Evolutionary conservation across 495 filamentous ascomycete genomes (phyloP), one percentile per base, ranked within the genome.

Genomic region (Glonium stellatum): DNA sequence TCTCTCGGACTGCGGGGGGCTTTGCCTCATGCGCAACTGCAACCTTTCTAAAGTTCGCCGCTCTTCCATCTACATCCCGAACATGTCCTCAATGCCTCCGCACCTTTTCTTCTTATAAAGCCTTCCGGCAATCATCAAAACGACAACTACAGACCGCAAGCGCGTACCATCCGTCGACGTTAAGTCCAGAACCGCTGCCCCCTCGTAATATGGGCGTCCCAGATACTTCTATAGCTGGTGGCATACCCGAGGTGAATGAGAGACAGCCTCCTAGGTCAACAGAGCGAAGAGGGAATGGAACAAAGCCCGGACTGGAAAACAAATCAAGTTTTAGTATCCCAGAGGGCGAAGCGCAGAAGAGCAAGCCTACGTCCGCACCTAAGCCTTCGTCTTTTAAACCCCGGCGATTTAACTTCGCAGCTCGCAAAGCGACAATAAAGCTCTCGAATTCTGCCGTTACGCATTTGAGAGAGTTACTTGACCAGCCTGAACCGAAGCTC

Each of bases 381-480:
- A 65, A 61, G 35, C 60, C 58, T n/a, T 37, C 55, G 13, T 39
- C 63, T 48, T 37, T 66, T 0, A 79, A 81, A 58, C 80, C 83
- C 36, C 71, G 79, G 55, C 78, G 82, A 47, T 77, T 79, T 60
- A 89, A 85, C 67, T 78, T 97, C 15, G 85, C 88, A 46, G 79
- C 93, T 25, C 83, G 92, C 53, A 97, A 96, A 76, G 90, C 93
- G 1, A 89, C 92, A 13, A 90, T 98, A 78, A 88, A 86, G 58
- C 78, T 98, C 39, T 90, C 92, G 0, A 78, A 88, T 0, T 66
- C 81, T 1, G 93, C 93, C 1, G 85, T 91, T 8, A 75, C 83
- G 23, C 90, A 92, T 51, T 80, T 98, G 25, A 82, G 81, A 55
- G 78, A 75, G 15, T 73, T 98, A 34, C 81, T 97, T 34, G 77